Conservation (phyloP, 306 rosid species). For the Crotalaria pallida region DNA sequence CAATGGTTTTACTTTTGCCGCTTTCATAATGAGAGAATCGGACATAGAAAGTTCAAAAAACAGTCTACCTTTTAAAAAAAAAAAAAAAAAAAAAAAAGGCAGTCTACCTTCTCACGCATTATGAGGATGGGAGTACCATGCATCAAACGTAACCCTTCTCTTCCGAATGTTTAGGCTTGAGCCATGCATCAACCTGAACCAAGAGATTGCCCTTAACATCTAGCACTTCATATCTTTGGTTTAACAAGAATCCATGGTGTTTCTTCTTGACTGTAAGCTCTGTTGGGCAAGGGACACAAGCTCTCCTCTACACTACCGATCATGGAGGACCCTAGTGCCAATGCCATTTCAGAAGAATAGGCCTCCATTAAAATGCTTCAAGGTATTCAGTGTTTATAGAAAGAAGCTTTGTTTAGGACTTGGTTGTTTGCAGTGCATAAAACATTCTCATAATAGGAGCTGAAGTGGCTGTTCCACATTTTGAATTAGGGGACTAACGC, state of each 20-base stretch:
- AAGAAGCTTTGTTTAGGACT: background rate
- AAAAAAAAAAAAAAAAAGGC: too few species aligned
- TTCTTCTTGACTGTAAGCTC: slow-evolving; percentile 24
- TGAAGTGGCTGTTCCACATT: background rate
- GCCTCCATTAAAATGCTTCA: slow-evolving; percentile 11
- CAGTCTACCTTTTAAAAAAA: slow-evolving; percentile 20
- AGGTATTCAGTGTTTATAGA: background rate
- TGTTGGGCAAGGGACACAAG: slow-evolving; percentile 9
- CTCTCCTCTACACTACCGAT: slow-evolving; percentile 17
- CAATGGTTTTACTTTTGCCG: too few species aligned
- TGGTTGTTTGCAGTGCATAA: background rate
- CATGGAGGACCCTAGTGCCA: background rate
- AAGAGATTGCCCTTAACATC: slow-evolving; percentile 13
- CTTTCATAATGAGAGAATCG: too few species aligned
- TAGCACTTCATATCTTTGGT: slow-evolving; percentile 15
- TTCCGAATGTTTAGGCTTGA: slow-evolving; percentile 18
- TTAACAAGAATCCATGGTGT: slow-evolving; percentile 16
- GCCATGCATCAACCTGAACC: slow-evolving; percentile 31
- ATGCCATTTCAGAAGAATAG: background rate
- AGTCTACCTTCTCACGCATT: slow-evolving; percentile 25
- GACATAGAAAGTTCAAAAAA: too few species aligned
- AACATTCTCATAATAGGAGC: background rate
- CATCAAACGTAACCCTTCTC: slow-evolving; percentile 28
- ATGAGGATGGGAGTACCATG: slow-evolving; percentile 22
- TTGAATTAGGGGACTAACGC: background rate